Conservation (phyloP, 2,329 filamentous ascomycete genomes). For the Blastomyces emzantsi region DNA sequence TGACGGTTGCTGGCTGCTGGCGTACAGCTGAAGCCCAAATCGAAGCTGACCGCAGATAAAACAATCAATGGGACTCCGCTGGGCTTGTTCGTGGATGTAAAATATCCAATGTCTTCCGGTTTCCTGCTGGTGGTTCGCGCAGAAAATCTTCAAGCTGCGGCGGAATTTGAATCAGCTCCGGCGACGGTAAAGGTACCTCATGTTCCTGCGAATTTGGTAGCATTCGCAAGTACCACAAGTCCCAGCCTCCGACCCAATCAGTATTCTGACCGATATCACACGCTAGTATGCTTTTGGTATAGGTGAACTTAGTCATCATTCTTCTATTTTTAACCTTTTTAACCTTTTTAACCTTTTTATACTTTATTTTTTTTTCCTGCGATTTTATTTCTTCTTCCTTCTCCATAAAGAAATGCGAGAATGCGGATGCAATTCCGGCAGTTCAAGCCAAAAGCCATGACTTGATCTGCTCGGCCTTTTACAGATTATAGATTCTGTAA, state of each 20-base stretch:
- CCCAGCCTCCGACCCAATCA: not conserved
- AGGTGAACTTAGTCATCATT: not conserved
- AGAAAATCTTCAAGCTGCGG: not conserved
- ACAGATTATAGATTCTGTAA: not conserved
- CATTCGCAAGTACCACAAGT: not conserved
- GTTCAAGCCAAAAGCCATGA: not conserved
- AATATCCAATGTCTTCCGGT: not conserved
- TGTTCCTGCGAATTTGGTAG: not conserved
- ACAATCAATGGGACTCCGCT: not conserved
- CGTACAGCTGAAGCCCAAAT: not conserved
- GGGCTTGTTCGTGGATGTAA: not conserved
- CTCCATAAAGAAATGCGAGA: not conserved
- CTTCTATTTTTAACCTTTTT: not conserved
- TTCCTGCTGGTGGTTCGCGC: not conserved
- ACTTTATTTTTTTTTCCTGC: not conserved
- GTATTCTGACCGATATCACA: not conserved
- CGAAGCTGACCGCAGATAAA: not conserved
- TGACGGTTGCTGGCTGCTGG: not conserved
- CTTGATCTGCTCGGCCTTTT: constrained; percentile 5
- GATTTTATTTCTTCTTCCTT: constrained; percentile 1
- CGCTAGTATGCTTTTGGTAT: not conserved
- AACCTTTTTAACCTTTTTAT: too few species aligned
- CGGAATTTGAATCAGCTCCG: not conserved
- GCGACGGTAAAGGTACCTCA: not conserved
- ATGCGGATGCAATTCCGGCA: constrained; percentile 11